Percentiles rank a stretch among this genome's conserved stretches.
Conservation (phyloP, 2,329 filamentous ascomycete species). For the Aspergillus alliaceus region DNA sequence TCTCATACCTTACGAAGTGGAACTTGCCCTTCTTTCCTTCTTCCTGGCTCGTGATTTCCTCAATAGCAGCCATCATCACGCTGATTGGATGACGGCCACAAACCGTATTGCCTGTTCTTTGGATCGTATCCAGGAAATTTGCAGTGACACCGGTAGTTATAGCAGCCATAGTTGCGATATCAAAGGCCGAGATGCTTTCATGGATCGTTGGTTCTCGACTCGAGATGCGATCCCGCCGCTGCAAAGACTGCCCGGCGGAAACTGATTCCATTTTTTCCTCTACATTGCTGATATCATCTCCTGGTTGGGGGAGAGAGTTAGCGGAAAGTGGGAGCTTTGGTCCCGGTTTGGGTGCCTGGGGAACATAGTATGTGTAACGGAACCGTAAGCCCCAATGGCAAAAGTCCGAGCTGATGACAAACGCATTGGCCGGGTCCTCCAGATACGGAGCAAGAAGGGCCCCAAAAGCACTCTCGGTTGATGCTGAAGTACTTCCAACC, state of each 20-base stretch:
- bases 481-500: conserved; percentile 69
- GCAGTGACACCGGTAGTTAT: conserved; percentile 75
- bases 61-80: conserved; percentile 83
- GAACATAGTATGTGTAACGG: conserved; percentile 76
- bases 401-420: conserved; percentile 92
- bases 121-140: conserved; percentile 67
- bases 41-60: conserved; percentile 54
- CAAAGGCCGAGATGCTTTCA: conserved; percentile 78
- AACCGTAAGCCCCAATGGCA: conserved; percentile 93
- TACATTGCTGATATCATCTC: conserved; percentile 25
- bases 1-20: conserved; percentile 80
- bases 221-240: conserved; percentile 33
- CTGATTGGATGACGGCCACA: conserved; percentile 95
- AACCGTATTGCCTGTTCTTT: conserved; percentile 80
- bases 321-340: conserved; percentile 39
- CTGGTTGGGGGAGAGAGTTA: conserved; percentile 43
- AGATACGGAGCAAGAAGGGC: conserved; percentile 75
- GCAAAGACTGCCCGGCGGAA: conserved; percentile 27
- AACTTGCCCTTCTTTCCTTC: conserved; percentile 57
- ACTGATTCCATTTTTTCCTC: conserved; percentile 29
- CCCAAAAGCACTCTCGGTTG: conserved; percentile 69
- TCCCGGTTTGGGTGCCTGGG: conserved; percentile 43
- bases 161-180: conserved; percentile 79
- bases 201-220: conserved; percentile 61
- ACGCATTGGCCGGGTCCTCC: conserved; percentile 69